A percentile compares a stretch with the other conserved stretches of the same genome.
Conservation (phyloP, 495 filamentous ascomycete species). For the Trichoderma erinaceum region DNA sequence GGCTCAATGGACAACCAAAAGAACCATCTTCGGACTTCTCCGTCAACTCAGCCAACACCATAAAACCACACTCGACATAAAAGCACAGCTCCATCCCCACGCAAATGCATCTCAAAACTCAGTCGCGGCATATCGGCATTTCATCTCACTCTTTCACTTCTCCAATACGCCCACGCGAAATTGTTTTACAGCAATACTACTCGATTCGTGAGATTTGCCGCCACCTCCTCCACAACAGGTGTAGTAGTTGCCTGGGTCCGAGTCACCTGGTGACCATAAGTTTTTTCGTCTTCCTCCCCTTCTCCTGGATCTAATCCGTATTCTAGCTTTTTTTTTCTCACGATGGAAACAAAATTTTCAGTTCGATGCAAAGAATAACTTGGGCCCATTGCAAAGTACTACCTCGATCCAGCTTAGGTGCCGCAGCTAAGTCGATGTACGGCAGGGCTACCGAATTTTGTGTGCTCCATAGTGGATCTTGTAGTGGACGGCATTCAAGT, state of each 20-base stretch:
- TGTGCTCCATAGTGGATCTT: background rate
- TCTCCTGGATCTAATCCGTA: background rate
- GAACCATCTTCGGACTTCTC: background rate
- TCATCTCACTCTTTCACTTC: background rate
- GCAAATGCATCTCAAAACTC: background rate
- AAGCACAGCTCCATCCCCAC: slow-evolving; percentile 1
- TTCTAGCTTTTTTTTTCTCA: background rate
- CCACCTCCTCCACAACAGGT: background rate
- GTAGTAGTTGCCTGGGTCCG: too few relatives aligned
- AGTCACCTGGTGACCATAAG: background rate
- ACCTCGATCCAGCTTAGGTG: slow-evolving; percentile 4
- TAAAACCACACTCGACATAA: background rate
- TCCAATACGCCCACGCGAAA: background rate
- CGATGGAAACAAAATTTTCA: background rate
- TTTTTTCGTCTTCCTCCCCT: too few relatives aligned
- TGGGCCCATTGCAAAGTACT: background rate
- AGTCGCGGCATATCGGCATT: background rate
- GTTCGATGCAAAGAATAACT: background rate
- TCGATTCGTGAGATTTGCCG: background rate
- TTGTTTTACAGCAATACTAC: background rate
- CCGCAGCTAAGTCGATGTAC: background rate
- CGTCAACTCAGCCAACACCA: background rate
- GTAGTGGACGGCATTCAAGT: background rate
- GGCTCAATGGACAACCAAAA: too few relatives aligned
- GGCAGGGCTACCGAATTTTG: background rate